Evolutionary conservation across 2,329 filamentous ascomycete genomes (phyloP).

Genomic region (Botrytis sinoallii): DNA sequence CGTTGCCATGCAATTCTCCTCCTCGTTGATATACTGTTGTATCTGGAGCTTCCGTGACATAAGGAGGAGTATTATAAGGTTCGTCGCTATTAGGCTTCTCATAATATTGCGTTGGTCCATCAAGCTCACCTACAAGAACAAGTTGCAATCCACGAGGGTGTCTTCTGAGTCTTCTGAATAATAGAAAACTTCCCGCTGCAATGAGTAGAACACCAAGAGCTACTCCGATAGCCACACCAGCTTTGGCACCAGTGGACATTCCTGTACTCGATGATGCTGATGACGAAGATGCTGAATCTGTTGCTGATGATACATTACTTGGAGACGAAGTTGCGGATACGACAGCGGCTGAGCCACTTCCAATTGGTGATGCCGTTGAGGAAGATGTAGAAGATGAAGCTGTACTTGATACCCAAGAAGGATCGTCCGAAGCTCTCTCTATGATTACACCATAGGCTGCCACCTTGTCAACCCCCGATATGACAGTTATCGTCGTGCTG

Average conservation of each 20-base stretch:
- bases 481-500: conserved; percentile 5
- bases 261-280: neutral
- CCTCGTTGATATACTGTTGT: neutral
- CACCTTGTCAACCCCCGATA: neutral
- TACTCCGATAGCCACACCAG: neutral
- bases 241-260: neutral
- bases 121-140: neutral
- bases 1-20: neutral
- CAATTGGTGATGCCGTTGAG: neutral
- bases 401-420: conserved; percentile 5
- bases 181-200: neutral
- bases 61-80: neutral
- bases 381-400: neutral
- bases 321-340: neutral
- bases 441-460: conserved; percentile 14
- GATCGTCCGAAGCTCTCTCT: conserved; percentile 8
- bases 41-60: neutral
- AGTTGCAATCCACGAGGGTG: neutral
- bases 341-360: neutral
- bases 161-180: neutral
- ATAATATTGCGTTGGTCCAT: neutral
- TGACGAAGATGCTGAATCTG: neutral
- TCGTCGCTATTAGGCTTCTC: neutral
- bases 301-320: neutral
- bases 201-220: neutral